Conservation (phyloP, 2,329 filamentous ascomycete species). For the Alternaria solani region DNA sequence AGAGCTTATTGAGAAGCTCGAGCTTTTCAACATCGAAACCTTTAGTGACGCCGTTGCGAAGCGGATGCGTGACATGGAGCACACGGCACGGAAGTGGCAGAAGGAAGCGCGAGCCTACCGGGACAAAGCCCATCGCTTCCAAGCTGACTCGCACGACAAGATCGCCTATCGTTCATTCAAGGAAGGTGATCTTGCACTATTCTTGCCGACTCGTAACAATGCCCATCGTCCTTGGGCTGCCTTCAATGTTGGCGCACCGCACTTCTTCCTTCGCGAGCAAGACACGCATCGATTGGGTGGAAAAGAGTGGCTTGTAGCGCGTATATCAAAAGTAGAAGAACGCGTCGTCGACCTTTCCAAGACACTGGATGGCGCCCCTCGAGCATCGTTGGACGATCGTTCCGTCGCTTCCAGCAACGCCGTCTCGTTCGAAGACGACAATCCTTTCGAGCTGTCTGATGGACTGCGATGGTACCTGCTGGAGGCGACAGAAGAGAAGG, state of each 20-base stretch:
- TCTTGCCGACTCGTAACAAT: slow-evolving; percentile 93
- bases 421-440: slow-evolving; percentile 79
- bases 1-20: slow-evolving; percentile 75
- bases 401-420: slow-evolving; percentile 62
- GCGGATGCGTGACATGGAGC: slow-evolving; percentile 90
- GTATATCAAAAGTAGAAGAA: slow-evolving; percentile 90
- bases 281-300: slow-evolving; percentile 84
- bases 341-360: slow-evolving; percentile 91
- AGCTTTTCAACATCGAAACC: slow-evolving; percentile 81
- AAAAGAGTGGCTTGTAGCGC: slow-evolving; percentile 94
- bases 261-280: slow-evolving; percentile 95
- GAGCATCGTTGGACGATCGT: slow-evolving; percentile 54
- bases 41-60: slow-evolving; percentile 88
- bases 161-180: slow-evolving; percentile 97
- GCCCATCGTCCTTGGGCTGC: slow-evolving; percentile 95
- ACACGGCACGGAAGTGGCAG: slow-evolving; percentile 91
- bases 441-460: slow-evolving; percentile 95
- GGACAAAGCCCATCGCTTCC: slow-evolving; percentile 81
- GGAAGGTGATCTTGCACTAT: slow-evolving; percentile 91
- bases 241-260: slow-evolving; percentile 96
- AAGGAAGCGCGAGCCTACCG: slow-evolving; percentile 86
- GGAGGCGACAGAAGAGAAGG: slow-evolving; percentile 91
- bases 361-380: slow-evolving; percentile 64
- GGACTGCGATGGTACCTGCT: slow-evolving; percentile 96
- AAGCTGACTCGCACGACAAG: slow-evolving; percentile 91